Percentiles rank a stretch among this genome's conserved stretches.
phyloP scores from a whole-genome alignment of 1,284 basidiomycete genomes.

The Fistulinella cinereoalba region DNA sequence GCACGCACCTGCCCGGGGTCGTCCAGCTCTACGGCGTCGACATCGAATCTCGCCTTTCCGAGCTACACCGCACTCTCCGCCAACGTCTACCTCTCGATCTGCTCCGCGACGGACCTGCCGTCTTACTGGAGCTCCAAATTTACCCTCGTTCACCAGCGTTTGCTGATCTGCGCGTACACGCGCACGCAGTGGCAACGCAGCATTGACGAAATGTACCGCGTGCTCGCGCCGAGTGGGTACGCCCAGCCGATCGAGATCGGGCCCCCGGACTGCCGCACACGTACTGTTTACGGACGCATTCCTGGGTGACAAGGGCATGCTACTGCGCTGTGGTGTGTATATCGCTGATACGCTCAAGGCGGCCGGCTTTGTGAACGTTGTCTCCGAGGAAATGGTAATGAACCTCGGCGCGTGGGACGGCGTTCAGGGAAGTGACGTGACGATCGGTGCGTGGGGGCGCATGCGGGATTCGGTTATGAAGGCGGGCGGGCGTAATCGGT shows the following conservation, averaged over 20 bases:
- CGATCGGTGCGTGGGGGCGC: constrained; percentile 18
- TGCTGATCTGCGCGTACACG: constrained; percentile 31
- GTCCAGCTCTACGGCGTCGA: constrained; percentile 25
- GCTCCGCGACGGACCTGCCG: constrained; percentile 18
- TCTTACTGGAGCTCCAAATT: constrained; percentile 28
- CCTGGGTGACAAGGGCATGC: constrained; percentile 6
- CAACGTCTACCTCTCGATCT: constrained; percentile 22
- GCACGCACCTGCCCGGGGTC: constrained; percentile 10
- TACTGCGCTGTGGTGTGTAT: constrained; percentile 10
- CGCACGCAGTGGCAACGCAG: constrained; percentile 25
- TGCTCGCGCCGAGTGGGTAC: constrained; percentile 31
- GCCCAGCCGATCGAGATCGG: constrained; percentile 30
- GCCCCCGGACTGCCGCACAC: constrained; percentile 16
- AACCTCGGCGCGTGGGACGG: constrained; percentile 23
- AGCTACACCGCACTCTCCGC: constrained; percentile 1
- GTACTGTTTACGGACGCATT: constrained; percentile 16
- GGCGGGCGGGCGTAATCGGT: constrained; percentile 3
- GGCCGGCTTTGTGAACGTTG: constrained; percentile 20
- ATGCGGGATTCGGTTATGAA: constrained; percentile 16
- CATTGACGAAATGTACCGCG: constrained; percentile 28
- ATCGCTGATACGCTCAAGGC: constrained; percentile 20
- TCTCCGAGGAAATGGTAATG: constrained; percentile 10
- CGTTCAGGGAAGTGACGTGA: neutral
- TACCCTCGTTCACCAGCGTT: constrained; percentile 32
- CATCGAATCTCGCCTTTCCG: constrained; percentile 20